phyloP scores from a whole-genome alignment of 257 asterid species.

The Solanum sitiens region DNA sequence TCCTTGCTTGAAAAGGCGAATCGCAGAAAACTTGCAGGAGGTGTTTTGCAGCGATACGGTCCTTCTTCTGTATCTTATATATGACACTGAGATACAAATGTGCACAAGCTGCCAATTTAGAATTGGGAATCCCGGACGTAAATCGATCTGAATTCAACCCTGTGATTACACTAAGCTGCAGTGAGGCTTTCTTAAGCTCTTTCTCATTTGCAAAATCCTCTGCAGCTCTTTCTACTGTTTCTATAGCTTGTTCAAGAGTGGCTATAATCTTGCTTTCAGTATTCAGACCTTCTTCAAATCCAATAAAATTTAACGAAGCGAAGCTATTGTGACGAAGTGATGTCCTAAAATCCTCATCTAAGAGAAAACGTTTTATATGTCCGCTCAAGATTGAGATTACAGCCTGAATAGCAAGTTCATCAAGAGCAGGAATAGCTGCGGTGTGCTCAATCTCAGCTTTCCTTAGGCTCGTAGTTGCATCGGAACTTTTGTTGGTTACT shows the following conservation, averaged over 20 bases:
- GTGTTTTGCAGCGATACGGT: slow-evolving; percentile 55
- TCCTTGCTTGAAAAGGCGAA: slow-evolving; percentile 64
- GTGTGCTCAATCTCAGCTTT: slow-evolving; percentile 22
- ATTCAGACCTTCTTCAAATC: slow-evolving; percentile 21
- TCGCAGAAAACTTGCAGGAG: slow-evolving; percentile 61
- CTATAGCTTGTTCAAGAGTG: slow-evolving; percentile 69
- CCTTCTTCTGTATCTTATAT: slow-evolving; percentile 58
- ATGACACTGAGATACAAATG: slow-evolving; percentile 75
- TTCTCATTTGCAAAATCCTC: slow-evolving; percentile 37
- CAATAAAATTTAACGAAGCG: slow-evolving; percentile 38
- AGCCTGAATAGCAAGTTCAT: slow-evolving; percentile 66
- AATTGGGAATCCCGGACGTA: slow-evolving; percentile 63
- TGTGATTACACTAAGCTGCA: slow-evolving; percentile 78
- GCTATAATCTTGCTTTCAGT: slow-evolving; percentile 45
- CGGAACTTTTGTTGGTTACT: neutral
- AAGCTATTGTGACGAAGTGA: slow-evolving; percentile 49
- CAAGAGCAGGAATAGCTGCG: slow-evolving; percentile 46
- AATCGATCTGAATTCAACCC: slow-evolving; percentile 52
- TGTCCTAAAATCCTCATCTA: slow-evolving; percentile 56
- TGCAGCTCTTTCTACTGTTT: slow-evolving; percentile 50
- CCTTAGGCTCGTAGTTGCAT: slow-evolving; percentile 18
- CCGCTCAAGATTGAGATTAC: slow-evolving; percentile 55
- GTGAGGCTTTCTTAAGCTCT: slow-evolving; percentile 61
- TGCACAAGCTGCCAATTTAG: slow-evolving; percentile 76
- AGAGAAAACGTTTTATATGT: slow-evolving; percentile 31